Evolutionary conservation across 768 basidiomycete species (phyloP).

Genomic region (Antrodiella citrinella): DNA sequence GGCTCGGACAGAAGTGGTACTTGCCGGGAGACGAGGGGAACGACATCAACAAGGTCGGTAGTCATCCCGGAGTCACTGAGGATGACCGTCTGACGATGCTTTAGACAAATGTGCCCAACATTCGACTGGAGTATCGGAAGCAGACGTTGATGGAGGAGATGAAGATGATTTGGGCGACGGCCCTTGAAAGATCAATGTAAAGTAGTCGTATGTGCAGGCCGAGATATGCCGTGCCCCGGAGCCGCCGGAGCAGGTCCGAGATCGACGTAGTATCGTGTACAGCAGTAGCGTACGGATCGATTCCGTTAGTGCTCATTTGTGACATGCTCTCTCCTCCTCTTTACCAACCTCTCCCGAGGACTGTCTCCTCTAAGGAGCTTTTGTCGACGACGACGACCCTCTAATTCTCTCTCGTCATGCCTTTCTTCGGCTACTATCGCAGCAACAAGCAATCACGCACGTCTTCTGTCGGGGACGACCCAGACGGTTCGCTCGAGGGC

Average conservation of each 20-base stretch:
- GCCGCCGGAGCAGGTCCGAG: too few species aligned
- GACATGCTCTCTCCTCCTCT: neutral
- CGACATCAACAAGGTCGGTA: conserved; percentile 83
- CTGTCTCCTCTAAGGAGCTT: too few species aligned
- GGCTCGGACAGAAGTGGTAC: conserved; percentile 93
- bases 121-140: conserved; percentile 84
- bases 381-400: neutral
- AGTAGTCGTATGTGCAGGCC: neutral
- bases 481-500: conserved; percentile 5
- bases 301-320: too few species aligned
- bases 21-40: conserved; percentile 89
- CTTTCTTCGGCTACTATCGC: neutral
- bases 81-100: neutral
- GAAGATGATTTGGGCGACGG: conserved; percentile 45
- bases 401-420: neutral
- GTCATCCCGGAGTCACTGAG: neutral
- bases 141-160: conserved; percentile 85
- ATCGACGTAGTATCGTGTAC: too few species aligned
- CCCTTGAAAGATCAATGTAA: too few species aligned
- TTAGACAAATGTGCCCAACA: conserved; percentile 96
- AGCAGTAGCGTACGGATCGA: too few species aligned
- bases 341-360: neutral
- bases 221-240: too few species aligned
- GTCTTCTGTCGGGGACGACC: neutral
- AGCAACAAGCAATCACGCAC: neutral